Conservation (phyloP, 2,329 filamentous ascomycete species). For the Thermomyces lanuginosus region DNA sequence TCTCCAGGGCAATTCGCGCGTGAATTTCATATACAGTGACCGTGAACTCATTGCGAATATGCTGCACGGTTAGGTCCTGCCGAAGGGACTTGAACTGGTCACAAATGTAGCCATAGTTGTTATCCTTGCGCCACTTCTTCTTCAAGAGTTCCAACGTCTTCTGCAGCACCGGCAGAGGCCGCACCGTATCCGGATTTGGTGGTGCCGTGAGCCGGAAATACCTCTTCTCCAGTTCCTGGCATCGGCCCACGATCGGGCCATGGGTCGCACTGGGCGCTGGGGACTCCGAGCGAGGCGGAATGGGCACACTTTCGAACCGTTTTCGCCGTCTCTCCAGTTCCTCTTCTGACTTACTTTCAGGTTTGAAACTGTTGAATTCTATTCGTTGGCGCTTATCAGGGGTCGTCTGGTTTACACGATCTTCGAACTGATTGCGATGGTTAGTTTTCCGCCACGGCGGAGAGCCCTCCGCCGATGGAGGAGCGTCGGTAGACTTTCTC, state of each 20-base stretch:
- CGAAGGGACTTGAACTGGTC: slow-evolving; percentile 98
- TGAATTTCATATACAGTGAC: slow-evolving; percentile 95
- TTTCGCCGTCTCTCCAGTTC: slow-evolving; percentile 76
- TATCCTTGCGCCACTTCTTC: slow-evolving; percentile 84
- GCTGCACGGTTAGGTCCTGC: slow-evolving; percentile 95
- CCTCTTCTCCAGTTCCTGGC: slow-evolving; percentile 71
- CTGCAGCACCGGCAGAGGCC: slow-evolving; percentile 62
- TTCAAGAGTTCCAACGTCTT: slow-evolving; percentile 78
- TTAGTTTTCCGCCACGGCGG: slow-evolving; percentile 66
- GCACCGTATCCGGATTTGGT: slow-evolving; percentile 75
- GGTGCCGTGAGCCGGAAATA: slow-evolving; percentile 88
- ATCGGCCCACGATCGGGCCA: slow-evolving; percentile 71
- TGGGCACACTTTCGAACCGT: slow-evolving; percentile 52
- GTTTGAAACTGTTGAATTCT: slow-evolving; percentile 34
- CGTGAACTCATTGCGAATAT: slow-evolving; percentile 91
- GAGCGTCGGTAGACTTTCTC: slow-evolving; percentile 61
- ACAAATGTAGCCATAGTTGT: slow-evolving; percentile 94
- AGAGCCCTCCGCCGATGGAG: slow-evolving; percentile 34
- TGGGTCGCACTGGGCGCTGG: slow-evolving; percentile 30
- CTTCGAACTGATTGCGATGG: slow-evolving; percentile 45
- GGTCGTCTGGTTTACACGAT: slow-evolving; percentile 52
- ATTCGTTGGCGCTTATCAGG: slow-evolving; percentile 36
- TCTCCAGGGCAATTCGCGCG: slow-evolving; percentile 91
- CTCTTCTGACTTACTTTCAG: slow-evolving; percentile 73
- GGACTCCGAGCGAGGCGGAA: slow-evolving; percentile 33